Evolutionary conservation across 768 basidiomycete genomes (phyloP).

Genomic region (Nevesoporus exiguus): DNA sequence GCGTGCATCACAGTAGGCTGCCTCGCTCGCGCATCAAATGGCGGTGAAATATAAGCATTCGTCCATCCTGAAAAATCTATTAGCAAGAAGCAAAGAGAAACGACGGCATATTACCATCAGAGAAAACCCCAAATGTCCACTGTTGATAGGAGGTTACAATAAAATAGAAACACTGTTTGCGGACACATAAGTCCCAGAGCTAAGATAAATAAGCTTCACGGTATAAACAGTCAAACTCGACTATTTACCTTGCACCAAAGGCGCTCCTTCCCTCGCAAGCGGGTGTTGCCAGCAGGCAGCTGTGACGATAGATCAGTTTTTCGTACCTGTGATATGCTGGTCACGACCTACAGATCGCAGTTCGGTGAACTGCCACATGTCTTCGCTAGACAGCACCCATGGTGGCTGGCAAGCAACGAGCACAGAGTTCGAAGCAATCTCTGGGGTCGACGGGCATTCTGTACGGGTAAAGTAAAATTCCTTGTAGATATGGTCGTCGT

Average conservation of each 20-base stretch:
- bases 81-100: neutral
- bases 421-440: slow-evolving; percentile 35
- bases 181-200: slow-evolving; percentile 53
- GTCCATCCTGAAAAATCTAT: slow-evolving; percentile 44
- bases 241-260: slow-evolving; percentile 57
- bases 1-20: slow-evolving; percentile 52
- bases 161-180: slow-evolving; percentile 49
- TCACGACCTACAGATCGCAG: slow-evolving; percentile 29
- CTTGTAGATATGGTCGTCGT: slow-evolving; percentile 41
- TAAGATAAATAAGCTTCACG: slow-evolving; percentile 13
- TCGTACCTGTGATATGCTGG: neutral
- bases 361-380: slow-evolving; percentile 50
- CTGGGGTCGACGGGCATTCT: slow-evolving; percentile 18
- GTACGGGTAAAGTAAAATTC: slow-evolving; percentile 43
- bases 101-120: slow-evolving; percentile 40
- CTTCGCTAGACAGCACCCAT: slow-evolving; percentile 52
- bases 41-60: slow-evolving; percentile 47
- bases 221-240: neutral
- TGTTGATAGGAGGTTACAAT: slow-evolving; percentile 57
- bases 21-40: slow-evolving; percentile 38
- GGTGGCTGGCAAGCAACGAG: slow-evolving; percentile 60
- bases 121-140: slow-evolving; percentile 62
- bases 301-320: slow-evolving; percentile 6
- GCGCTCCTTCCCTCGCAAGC: slow-evolving; percentile 48
- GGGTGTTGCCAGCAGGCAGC: slow-evolving; percentile 34